These are phyloP conservation scores for Pascua guehoae DNA, from an alignment of 1,284 basidiomycete species.

Conservation along the genomic window DNA sequence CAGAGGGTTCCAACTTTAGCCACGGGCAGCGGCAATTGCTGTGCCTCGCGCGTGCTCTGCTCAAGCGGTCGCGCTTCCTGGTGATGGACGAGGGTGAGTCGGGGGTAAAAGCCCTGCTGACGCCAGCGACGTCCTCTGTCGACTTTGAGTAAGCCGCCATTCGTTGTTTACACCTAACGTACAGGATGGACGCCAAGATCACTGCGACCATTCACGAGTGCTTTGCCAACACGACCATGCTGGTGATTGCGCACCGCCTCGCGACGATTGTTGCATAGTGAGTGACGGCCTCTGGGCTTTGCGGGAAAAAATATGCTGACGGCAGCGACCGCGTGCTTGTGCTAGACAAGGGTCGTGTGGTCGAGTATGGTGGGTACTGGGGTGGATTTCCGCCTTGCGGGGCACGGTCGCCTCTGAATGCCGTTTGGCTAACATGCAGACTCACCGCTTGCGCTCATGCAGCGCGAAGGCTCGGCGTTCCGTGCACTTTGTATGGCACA, in stretches of 20 bases:
- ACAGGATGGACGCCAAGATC: constrained; percentile 66
- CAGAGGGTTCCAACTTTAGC: constrained; percentile 63
- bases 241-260: constrained; percentile 72
- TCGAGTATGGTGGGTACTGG: constrained; percentile 37
- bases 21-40: constrained; percentile 75
- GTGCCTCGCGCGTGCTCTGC: constrained; percentile 66
- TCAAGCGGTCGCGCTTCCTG: constrained; percentile 67
- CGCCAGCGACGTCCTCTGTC: constrained; percentile 79
- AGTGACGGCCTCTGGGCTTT: constrained; percentile 11
- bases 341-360: constrained; percentile 62
- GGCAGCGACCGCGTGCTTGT: constrained; percentile 68
- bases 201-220: constrained; percentile 70
- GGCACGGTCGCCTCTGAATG: too few relatives aligned
- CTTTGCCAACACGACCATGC: constrained; percentile 60
- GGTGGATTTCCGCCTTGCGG: background rate
- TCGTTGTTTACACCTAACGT: background rate
- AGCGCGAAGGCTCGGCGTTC: constrained; percentile 29
- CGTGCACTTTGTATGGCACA: constrained; percentile 42
- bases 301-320: background rate
- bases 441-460: constrained; percentile 32
- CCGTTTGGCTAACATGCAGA: constrained; percentile 15
- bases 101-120: constrained; percentile 3
- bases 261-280: constrained; percentile 52
- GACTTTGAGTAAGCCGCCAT: constrained; percentile 59
- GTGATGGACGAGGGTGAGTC: constrained; percentile 44